These are phyloP conservation scores for Citrullus amarus DNA, from an alignment of 306 rosid genomes.

Conservation along the genomic window DNA sequence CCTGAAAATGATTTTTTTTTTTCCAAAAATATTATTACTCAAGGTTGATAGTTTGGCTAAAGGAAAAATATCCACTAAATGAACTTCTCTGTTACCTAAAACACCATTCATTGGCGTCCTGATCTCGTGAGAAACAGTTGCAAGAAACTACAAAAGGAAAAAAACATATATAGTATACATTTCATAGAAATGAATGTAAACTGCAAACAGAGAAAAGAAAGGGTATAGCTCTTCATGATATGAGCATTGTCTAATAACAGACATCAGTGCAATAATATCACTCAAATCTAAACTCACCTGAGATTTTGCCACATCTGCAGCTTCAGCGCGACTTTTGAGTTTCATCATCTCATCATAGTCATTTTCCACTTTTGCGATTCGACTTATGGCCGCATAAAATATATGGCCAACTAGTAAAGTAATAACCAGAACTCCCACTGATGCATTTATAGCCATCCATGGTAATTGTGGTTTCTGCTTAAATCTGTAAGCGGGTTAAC, in stretches of 20 bases:
- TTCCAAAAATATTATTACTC: background rate
- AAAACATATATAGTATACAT: background rate
- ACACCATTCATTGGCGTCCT: constrained; percentile 99
- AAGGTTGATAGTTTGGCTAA: constrained; percentile 3
- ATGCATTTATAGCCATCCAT: constrained; percentile 59
- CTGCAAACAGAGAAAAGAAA: background rate
- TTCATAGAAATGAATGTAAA: background rate
- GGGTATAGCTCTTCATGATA: background rate
- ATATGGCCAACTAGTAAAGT: constrained; percentile 74
- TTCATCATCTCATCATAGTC: constrained; percentile 47
- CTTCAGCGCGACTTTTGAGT: constrained; percentile 81
- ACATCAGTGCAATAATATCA: background rate
- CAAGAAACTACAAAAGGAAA: constrained; percentile 62
- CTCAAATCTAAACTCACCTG: constrained; percentile 38
- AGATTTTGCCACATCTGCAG: constrained; percentile 96
- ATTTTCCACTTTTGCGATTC: constrained; percentile 77
- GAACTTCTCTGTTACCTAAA: constrained; percentile 47
- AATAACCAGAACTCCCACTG: constrained; percentile 54
- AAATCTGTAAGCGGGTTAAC: constrained; percentile 40
- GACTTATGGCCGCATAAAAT: constrained; percentile 64
- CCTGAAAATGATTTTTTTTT: constrained; percentile 37
- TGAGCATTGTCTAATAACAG: background rate
- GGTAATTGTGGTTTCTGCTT: constrained; percentile 69
- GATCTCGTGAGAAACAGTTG: constrained; percentile 97
- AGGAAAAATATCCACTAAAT: background rate